phyloP scores from a whole-genome alignment of 1,139 yeast species.

The Citeromyces hawaiiensis region DNA sequence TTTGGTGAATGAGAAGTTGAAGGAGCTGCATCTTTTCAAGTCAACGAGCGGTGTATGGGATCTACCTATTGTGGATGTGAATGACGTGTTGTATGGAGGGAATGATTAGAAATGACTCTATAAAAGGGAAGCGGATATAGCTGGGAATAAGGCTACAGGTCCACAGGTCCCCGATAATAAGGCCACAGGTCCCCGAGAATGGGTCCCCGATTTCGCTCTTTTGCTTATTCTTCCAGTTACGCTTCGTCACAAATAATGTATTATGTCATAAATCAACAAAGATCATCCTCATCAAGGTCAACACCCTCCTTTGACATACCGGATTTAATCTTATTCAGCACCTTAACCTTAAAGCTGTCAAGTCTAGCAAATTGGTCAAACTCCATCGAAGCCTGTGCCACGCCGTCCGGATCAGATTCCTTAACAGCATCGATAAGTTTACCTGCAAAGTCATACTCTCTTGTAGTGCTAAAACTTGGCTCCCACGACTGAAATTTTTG shows the following conservation, averaged over 20 bases:
- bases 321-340: slow-evolving; percentile 72
- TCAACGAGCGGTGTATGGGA: slow-evolving; percentile 82
- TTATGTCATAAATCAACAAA: slow-evolving; percentile 11
- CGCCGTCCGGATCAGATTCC: slow-evolving; percentile 67
- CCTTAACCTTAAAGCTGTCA: slow-evolving; percentile 86
- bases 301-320: slow-evolving; percentile 24
- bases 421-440: slow-evolving; percentile 61
- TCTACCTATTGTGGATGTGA: slow-evolving; percentile 59
- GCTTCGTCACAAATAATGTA: too few species aligned
- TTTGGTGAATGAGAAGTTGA: slow-evolving; percentile 19
- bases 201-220: too few species aligned
- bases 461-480: slow-evolving; percentile 61
- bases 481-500: slow-evolving; percentile 60
- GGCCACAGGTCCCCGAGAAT: too few species aligned
- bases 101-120: too few species aligned
- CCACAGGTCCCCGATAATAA: too few species aligned
- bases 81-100: slow-evolving; percentile 41
- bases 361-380: slow-evolving; percentile 82
- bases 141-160: too few species aligned
- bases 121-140: too few species aligned
- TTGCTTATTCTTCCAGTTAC: too few species aligned
- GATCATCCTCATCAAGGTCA: slow-evolving; percentile 22
- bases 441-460: slow-evolving; percentile 58
- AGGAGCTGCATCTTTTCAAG: slow-evolving; percentile 24
- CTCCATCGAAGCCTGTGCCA: slow-evolving; percentile 66